phyloP scores from a whole-genome alignment of 768 basidiomycete genomes.

The Termitomyces sp. region DNA sequence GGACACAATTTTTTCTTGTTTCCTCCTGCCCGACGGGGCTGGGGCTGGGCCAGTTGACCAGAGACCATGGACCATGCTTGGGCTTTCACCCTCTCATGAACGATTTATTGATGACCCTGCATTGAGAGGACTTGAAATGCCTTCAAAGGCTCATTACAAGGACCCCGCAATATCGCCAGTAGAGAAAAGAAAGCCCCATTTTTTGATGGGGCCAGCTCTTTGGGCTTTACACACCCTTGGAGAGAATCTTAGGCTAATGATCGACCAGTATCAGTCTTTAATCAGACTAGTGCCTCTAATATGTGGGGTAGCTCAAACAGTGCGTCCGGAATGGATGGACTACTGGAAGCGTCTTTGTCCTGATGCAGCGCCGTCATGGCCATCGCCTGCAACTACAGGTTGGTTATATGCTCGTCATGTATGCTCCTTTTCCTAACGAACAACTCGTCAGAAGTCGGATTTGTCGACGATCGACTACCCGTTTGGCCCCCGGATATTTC shows the following conservation, averaged over 20 bases:
- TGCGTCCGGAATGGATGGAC: slow-evolving; percentile 86
- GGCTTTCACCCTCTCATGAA: slow-evolving; percentile 34
- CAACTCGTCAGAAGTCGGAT: slow-evolving; percentile 30
- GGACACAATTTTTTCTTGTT: slow-evolving; percentile 42
- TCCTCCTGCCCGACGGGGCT: slow-evolving; percentile 31
- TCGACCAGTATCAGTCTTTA: slow-evolving; percentile 51
- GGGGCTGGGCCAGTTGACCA: slow-evolving; percentile 13
- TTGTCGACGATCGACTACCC: slow-evolving; percentile 67
- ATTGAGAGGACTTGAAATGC: slow-evolving; percentile 36
- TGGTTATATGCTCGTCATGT: slow-evolving; percentile 16
- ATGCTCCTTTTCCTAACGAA: not conserved
- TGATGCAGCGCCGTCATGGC: slow-evolving; percentile 56
- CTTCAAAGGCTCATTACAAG: slow-evolving; percentile 20
- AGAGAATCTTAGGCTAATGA: slow-evolving; percentile 60
- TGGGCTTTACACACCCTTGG: slow-evolving; percentile 78
- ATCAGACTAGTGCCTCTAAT: slow-evolving; percentile 55
- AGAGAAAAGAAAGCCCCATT: slow-evolving; percentile 29
- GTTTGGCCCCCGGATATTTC: slow-evolving; percentile 77
- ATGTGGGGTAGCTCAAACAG: slow-evolving; percentile 53
- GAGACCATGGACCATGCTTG: slow-evolving; percentile 46
- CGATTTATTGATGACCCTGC: slow-evolving; percentile 59
- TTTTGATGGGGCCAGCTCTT: slow-evolving; percentile 52
- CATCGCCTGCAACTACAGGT: slow-evolving; percentile 39
- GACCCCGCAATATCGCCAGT: slow-evolving; percentile 10
- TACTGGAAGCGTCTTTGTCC: slow-evolving; percentile 87